These are phyloP conservation scores for Boletus fagicola DNA, from an alignment of 768 basidiomycete species.

Conservation along the genomic window DNA sequence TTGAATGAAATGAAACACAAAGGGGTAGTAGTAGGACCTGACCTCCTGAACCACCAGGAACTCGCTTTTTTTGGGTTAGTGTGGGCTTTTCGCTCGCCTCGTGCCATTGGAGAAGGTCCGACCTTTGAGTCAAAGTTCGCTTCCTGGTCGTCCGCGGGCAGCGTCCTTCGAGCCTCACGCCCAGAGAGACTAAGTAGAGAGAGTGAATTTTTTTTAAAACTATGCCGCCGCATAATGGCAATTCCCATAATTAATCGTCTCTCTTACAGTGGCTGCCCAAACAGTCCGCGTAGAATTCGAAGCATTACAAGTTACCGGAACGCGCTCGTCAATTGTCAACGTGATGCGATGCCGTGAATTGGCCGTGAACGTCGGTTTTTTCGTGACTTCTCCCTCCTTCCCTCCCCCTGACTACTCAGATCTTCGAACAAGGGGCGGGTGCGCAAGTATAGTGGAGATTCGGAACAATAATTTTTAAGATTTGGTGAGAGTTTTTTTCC, in stretches of 20 bases:
- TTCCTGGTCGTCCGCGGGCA: not conserved
- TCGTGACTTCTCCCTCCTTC: not conserved
- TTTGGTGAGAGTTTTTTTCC: not conserved
- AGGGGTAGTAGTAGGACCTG: too few species aligned
- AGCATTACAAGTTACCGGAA: constrained; percentile 12
- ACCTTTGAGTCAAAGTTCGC: not conserved
- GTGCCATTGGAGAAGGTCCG: not conserved
- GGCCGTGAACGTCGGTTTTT: constrained; percentile 7
- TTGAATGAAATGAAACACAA: not conserved
- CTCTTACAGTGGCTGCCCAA: constrained; percentile 10
- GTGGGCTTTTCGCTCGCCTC: not conserved
- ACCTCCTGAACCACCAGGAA: not conserved
- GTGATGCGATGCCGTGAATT: constrained; percentile 17
- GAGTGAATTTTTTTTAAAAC: too few species aligned
- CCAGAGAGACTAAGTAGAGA: not conserved
- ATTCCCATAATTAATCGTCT: constrained; percentile 26
- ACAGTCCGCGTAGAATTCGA: not conserved
- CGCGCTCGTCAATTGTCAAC: not conserved
- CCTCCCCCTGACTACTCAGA: not conserved
- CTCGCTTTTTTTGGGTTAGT: not conserved
- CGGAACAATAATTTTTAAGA: not conserved
- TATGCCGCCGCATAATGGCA: constrained; percentile 22
- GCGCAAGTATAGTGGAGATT: not conserved
- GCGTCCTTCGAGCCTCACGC: not conserved
- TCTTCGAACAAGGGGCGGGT: not conserved